Percentiles rank a stretch among this genome's conserved stretches.
phyloP scores from a whole-genome alignment of 2,329 filamentous ascomycete genomes.

The Niveomyces coronatus region DNA sequence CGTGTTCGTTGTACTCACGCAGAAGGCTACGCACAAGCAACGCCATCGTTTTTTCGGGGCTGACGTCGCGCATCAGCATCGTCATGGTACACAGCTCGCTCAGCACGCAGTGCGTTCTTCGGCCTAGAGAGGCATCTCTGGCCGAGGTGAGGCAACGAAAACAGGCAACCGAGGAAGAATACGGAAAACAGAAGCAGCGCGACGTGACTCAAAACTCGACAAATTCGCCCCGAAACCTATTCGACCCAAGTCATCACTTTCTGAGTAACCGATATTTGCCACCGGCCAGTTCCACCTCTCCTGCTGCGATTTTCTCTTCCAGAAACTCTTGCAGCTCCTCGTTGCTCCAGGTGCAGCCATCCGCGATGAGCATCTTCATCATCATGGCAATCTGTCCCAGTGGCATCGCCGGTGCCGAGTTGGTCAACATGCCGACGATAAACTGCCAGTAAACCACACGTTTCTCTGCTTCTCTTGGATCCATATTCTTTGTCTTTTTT shows the following conservation, averaged over 20 bases:
- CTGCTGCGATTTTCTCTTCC: slow-evolving; percentile 62
- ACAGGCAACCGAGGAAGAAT: neutral
- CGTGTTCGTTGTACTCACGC: slow-evolving; percentile 1
- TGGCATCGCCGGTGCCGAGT: slow-evolving; percentile 72
- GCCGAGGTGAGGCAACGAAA: no score
- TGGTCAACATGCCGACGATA: slow-evolving; percentile 90
- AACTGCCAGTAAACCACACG: slow-evolving; percentile 76
- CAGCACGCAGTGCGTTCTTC: neutral
- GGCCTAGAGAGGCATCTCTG: no score
- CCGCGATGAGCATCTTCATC: slow-evolving; percentile 83
- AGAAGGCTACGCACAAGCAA: neutral
- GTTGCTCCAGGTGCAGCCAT: slow-evolving; percentile 80
- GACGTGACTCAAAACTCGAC: slow-evolving; percentile 1
- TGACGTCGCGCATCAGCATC: slow-evolving; percentile 8
- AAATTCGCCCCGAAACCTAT: neutral
- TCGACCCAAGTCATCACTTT: slow-evolving; percentile 32
- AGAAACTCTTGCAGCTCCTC: slow-evolving; percentile 81
- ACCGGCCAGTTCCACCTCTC: slow-evolving; percentile 57
- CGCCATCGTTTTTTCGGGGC: slow-evolving; percentile 4
- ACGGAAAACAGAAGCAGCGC: no score
- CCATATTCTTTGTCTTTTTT: slow-evolving; percentile 44
- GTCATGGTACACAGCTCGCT: neutral
- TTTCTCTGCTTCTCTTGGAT: slow-evolving; percentile 53
- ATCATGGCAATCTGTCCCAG: slow-evolving; percentile 79
- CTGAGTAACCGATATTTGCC: slow-evolving; percentile 60